Evolutionary conservation across 805 yeast genomes (phyloP), one percentile per base, ranked within the genome.

Genomic region (Saccharomycopsis malanga): DNA sequence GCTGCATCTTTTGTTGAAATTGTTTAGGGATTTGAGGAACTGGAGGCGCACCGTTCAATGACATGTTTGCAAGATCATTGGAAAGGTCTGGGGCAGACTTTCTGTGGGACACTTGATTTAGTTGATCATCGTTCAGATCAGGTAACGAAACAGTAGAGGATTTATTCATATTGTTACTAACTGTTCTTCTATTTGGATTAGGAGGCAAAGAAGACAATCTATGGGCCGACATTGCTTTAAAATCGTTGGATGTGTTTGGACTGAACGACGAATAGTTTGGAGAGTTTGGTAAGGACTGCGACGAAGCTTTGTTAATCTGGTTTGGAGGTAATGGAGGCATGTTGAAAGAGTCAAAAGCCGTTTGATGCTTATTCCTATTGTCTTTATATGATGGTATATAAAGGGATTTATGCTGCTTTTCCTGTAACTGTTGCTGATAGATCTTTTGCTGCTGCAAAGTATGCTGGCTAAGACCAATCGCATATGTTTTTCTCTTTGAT

Each of bases 401-500:
- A 12, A 32, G 17, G 6, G 36, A 18, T 18, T 18, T 18, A 18
- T 36, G 39, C 18, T 34, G 37, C 15, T 14, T 12, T 34, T 15
- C 7, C 37, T 34, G 37, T 7, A 15, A 15, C 39, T 36, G 22
- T 18, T 20, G 42, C 10, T 34, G 34, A 22, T 29, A 41, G 22
- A 27, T 29, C 24, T 27, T 18, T 39, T 45, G 34, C 15, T 37
- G 25, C 23, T 27, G 44, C 5, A 30, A 34, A 7, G 27, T 17
- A n/a, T n/a, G n/a, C 9, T 21, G 21, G 14, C 14, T 27, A 6
- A 41, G n/a, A 14, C 40, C 49, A 18, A 30, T 17, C 6, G 34
- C 46, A 22, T 36, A 32, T 12, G 53, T 49, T 12, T 49, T 49
- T 17, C 47, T 34, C 34, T 43, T 50, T 21, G 53, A 22, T 30